phyloP scores from a whole-genome alignment of 495 filamentous ascomycete genomes.

The Rhypophila decipiens region DNA sequence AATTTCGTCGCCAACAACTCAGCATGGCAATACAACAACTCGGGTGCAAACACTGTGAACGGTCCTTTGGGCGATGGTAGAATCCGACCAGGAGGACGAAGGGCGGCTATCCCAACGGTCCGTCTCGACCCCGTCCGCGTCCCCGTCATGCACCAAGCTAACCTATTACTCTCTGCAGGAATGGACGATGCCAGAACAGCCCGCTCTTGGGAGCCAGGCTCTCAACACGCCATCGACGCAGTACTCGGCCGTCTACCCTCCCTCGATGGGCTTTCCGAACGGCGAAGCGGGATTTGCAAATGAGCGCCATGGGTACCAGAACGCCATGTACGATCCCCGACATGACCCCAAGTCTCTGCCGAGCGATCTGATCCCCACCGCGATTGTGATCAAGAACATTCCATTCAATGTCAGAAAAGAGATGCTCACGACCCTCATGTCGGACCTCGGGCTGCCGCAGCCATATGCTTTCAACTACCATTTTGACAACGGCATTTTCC shows the following conservation, averaged over 20 bases:
- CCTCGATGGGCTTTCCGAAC: conserved; percentile 23
- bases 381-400: conserved; percentile 99
- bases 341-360: conserved; percentile 28
- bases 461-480: conserved; percentile 99
- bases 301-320: conserved; percentile 22
- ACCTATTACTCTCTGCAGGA: conserved; percentile 24
- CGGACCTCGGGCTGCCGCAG: conserved; percentile 78
- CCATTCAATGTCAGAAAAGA: conserved; percentile 98
- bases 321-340: conserved; percentile 27
- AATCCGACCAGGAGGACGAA: conserved; percentile 35
- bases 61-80: conserved; percentile 43
- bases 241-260: conserved; percentile 20
- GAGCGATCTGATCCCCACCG: conserved; percentile 86
- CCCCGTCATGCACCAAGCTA: conserved; percentile 3
- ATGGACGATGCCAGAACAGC: conserved; percentile 42
- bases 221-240: conserved; percentile 30
- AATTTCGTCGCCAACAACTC: conserved; percentile 41
- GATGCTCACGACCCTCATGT: conserved; percentile 86
- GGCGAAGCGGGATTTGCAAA: conserved; percentile 19
- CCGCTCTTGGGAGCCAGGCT: conserved; percentile 33
- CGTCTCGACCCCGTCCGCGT: conserved; percentile 16
- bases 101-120: conserved; percentile 43
- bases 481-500: conserved; percentile 96
- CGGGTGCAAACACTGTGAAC: conserved; percentile 39
- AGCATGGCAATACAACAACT: conserved; percentile 46